phyloP scores from a whole-genome alignment of 106 monocot species.

The Phalaenopsis equestris region DNA sequence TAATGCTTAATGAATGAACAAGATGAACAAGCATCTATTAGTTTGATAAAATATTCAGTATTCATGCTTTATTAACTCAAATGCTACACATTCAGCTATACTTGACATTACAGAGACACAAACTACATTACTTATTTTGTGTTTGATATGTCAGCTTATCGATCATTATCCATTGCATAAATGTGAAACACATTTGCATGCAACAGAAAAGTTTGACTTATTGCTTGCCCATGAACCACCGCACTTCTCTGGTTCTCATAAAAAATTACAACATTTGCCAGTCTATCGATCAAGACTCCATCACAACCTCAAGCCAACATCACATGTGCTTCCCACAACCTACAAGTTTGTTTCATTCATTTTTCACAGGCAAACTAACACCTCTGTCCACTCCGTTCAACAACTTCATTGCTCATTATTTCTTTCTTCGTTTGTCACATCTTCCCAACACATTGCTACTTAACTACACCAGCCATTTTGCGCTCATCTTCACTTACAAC shows the following conservation, averaged over 20 bases:
- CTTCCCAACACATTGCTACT: too few species aligned
- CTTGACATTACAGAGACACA: not conserved
- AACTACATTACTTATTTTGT: not conserved
- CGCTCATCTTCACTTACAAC: too few species aligned
- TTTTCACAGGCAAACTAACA: too few species aligned
- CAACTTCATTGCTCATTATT: too few species aligned
- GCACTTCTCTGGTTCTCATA: not conserved
- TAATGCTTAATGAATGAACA: not conserved
- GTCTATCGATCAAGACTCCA: not conserved
- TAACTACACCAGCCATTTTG: too few species aligned
- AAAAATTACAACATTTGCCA: not conserved
- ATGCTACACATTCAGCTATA: not conserved
- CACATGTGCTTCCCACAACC: too few species aligned
- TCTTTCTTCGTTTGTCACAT: too few species aligned
- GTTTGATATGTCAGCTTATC: not conserved
- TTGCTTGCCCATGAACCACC: not conserved
- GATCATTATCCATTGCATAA: not conserved
- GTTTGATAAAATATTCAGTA: not conserved
- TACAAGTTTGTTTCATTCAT: too few species aligned
- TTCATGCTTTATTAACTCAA: not conserved
- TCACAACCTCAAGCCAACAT: too few species aligned
- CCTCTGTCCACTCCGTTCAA: too few species aligned
- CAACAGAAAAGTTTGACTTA: not conserved
- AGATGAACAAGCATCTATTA: not conserved
- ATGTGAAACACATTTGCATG: not conserved